Percentiles rank a stretch among this genome's conserved stretches.
phyloP scores from a whole-genome alignment of 129 eudicot species.

The Escallonia herrerae region DNA sequence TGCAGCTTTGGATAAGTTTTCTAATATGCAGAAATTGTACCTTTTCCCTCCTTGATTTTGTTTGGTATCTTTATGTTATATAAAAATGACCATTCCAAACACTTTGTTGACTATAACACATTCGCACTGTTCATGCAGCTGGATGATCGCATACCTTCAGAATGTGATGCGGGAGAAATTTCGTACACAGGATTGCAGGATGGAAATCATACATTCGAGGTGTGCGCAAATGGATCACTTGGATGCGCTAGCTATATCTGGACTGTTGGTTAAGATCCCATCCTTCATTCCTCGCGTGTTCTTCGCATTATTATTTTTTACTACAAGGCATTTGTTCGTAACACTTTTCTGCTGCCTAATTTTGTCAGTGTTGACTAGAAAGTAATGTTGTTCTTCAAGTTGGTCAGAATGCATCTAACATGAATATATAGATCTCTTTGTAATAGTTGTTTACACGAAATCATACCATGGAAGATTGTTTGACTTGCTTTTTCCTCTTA shows the following conservation, averaged over 20 bases:
- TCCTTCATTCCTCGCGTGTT: background rate
- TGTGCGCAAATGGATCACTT: slow-evolving; percentile 1
- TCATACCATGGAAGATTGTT: background rate
- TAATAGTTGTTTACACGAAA: background rate
- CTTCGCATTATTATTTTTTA: background rate
- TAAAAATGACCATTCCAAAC: background rate
- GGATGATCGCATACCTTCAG: no score
- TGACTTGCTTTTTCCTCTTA: no score
- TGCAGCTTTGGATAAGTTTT: no score
- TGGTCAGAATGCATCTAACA: background rate
- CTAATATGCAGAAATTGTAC: background rate
- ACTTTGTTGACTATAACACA: background rate
- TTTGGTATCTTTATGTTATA: background rate
- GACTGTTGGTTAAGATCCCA: no score
- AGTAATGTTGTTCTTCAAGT: background rate
- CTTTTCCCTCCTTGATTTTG: background rate
- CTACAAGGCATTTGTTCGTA: background rate
- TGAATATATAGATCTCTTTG: background rate
- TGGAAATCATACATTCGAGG: no score
- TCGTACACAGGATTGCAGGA: no score
- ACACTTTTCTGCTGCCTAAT: background rate
- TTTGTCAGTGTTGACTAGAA: background rate
- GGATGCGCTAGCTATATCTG: slow-evolving; percentile 4
- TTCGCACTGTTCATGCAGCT: slow-evolving; percentile 26
- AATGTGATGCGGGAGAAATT: no score